Evolutionary conservation across 768 basidiomycete species (phyloP), one percentile per base, ranked within the genome.

Genomic region (Termitomyces sp.): DNA sequence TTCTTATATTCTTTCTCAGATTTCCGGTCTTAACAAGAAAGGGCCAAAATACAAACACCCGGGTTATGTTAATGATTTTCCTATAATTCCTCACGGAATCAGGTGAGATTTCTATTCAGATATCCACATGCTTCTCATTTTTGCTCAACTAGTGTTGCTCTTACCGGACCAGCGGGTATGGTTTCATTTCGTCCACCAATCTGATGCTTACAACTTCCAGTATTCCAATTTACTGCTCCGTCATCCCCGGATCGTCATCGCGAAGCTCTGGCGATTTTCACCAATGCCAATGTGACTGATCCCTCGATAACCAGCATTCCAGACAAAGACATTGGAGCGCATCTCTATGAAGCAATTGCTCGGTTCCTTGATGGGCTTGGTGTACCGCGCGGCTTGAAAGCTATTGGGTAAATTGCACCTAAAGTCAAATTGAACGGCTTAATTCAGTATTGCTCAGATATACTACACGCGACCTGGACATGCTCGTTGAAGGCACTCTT

Each of bases 201-300:
- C 4, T 56, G 36, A 33, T 45, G 18, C 27, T 57, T 24, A 55
- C 58, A 52, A 36, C 11, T 54, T 33, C 18, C 52, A 83, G 96
- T 98, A 46, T 98, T 98, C 81, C 85, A 89, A 67, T 98, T 95
- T 73, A 98, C 96, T 8, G 90, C 96, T 0, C 95, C 96, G 7
- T 95, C 95, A 5, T 88, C 93, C 0, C 93, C 95, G 2, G 85
- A 88, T 60, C 88, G 95, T 45, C 95, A 98, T 73, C 88, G 95
- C 47, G 86, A 93, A 71, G 92, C 87, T 1, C 81, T 95, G 16
- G 86, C 90, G 2, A 86, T 96, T 66, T 98, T 97, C 80, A 84
- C 80, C 44, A 71, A 75, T 57, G 85, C 84, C 0, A 85, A 79
- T 27, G 69, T 78, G n/a, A 78, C 85, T 1, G 86, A 91, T 73